Evolutionary conservation across 2,329 filamentous ascomycete species (phyloP), one percentile per base, ranked within the genome.

Genomic region (Escovopsis sp.): DNA sequence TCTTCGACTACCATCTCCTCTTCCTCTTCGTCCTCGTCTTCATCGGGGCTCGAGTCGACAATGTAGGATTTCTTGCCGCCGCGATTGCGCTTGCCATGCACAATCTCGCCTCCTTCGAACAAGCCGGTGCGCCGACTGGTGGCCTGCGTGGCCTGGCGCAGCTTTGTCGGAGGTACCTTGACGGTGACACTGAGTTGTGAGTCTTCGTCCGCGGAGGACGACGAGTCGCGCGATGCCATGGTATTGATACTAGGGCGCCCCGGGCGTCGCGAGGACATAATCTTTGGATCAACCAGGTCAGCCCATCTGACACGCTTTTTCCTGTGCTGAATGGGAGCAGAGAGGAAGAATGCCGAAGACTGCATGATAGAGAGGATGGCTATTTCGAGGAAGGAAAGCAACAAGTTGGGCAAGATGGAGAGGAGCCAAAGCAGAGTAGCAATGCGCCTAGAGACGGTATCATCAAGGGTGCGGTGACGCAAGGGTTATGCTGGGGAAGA

Each of bases 1-100:
- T 25, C 63, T 10, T 59, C 61, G 45, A 63, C 63, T 13, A 53
- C 46, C 12, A 55, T 57, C 34, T 56, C 55, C 12, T 60, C 60
- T 16, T 58, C 59, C 7, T 56, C 55, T 3, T 63, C 63, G 14
- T 60, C 63, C 2, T 64, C 65, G 12, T 64, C 63, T 11, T 64
- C 64, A 11, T 64, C 65, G 32, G 63, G 64, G 41, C 67, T 68
- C 32, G 69, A 72, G 46, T 76, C 72, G 20, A 78, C 69, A 31
- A 75, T 70, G 42, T 77, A 77, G 49, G 67, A 76, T 59, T 76
- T 76, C 58, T 74, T 73, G 14, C 64, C 65, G 6, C 68, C 70
- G 8, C 72, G 66, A 44, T 70, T 73, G 39, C 72, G 64, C 50
- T 70, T 72, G 32, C 68, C 66, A 24, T 64, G 59, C 14, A 71